Base-by-base conservation (phyloP, 1,284 basidiomycete genomes). In the Apiotrichum porosum region DNA sequence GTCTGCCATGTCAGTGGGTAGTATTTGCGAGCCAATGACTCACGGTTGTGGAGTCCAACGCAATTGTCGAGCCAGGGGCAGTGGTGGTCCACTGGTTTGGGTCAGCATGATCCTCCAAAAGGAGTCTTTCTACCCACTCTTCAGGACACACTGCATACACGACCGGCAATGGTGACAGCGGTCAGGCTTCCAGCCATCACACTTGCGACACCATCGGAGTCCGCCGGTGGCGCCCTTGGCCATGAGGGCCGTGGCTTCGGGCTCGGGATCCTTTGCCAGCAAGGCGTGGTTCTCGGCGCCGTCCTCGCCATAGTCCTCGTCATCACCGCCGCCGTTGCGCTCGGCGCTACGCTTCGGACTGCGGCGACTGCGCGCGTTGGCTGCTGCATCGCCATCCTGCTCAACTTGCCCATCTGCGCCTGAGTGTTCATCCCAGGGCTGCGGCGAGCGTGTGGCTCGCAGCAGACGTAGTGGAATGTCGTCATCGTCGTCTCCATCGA, bases 21-120 rank as follows among this genome's bases (percentile, higher is more conserved):
- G n/a, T n/a, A n/a, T n/a, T n/a, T n/a, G n/a, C n/a, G n/a, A n/a
- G n/a, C n/a, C n/a, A n/a, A n/a, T 6, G 19, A 41, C 65, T 39
- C 40, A 69, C 67, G 88, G 44, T 87, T 92, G 65, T 86, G 78
- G 70, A 87, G 83, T 6, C 88, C 88, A 43, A 93, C 80, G 69
- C 89, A 93, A 64, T 79, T 84, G 33, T 81, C 86, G 14, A 92
- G 74, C 89, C 89, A 93, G 3, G 84, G 84, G 65, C 89, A 93
- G 65, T 93, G 89, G 66, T 92, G 89, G 67, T 93, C 88, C 52
- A 60, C 57, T 59, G 45, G n/a, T 23, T 28, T 14, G 36, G n/a
- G n/a, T 52, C 44, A 53, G 37, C 40, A 42, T 33, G n/a, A 17
- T 41, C 6, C 13, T 28, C 31, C 9, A 17, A 10, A 2, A 1